These are phyloP conservation scores for Suillus clintonianus DNA, from an alignment of 768 basidiomycete species.

Conservation along the genomic window DNA sequence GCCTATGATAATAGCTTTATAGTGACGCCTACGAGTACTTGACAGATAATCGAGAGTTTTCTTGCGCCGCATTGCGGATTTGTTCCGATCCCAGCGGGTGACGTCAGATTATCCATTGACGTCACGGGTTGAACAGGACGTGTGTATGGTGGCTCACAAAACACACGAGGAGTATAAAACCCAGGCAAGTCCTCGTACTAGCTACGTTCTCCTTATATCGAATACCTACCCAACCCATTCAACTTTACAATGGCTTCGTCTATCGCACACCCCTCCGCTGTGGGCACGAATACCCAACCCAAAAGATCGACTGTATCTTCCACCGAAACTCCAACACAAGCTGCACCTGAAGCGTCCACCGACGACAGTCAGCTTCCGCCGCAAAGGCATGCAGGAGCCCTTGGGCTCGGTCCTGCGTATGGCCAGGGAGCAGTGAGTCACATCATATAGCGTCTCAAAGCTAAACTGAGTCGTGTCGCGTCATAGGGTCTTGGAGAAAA, in stretches of 20 bases:
- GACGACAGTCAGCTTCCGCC: conserved; percentile 30
- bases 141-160: not conserved
- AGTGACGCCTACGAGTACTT: not conserved
- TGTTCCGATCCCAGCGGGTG: not conserved
- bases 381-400: conserved; percentile 44
- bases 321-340: not conserved
- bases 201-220: not conserved
- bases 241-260: conserved; percentile 13
- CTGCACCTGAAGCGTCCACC: not conserved
- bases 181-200: not conserved
- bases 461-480: not conserved
- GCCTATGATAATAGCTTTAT: not conserved
- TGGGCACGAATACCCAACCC: conserved; percentile 14
- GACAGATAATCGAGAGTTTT: not conserved
- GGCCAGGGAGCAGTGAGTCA: conserved; percentile 30
- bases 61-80: not conserved
- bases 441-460: not conserved
- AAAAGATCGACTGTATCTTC: not conserved
- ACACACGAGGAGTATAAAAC: not conserved
- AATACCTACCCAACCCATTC: not conserved
- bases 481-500: conserved; percentile 35
- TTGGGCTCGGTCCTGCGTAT: conserved; percentile 42
- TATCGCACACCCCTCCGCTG: conserved; percentile 20
- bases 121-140: not conserved
- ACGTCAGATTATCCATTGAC: not conserved